These are phyloP conservation scores for Rhizoclosmatium globosum DNA, from an alignment of 192 early-diverging fungal species.

Conservation along the genomic window DNA sequence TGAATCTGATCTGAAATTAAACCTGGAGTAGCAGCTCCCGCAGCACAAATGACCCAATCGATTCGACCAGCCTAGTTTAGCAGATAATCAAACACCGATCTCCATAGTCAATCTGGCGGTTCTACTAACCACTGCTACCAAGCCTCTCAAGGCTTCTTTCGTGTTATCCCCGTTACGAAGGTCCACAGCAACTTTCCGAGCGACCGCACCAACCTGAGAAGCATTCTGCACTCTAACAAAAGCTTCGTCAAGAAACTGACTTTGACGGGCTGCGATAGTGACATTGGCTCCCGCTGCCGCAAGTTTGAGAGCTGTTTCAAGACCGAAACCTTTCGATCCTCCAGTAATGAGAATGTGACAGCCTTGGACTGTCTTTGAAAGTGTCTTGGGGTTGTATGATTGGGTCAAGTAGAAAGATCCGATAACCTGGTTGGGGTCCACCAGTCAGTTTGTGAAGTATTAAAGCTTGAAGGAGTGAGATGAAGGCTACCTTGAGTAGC, in stretches of 20 bases:
- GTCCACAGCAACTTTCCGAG: background rate
- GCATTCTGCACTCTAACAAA: background rate
- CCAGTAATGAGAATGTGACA: constrained; percentile 55
- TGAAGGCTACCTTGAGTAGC: constrained; percentile 32
- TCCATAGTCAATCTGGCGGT: background rate
- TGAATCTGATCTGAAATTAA: constrained; percentile 13
- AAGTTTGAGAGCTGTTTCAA: constrained; percentile 41
- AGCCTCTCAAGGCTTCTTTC: background rate
- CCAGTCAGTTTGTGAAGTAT: background rate
- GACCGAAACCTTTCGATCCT: constrained; percentile 49
- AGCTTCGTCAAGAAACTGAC: constrained; percentile 20
- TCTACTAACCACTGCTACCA: background rate
- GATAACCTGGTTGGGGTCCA: background rate
- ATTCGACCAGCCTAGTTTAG: background rate
- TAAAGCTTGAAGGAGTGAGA: background rate
- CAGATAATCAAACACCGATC: too few relatives aligned
- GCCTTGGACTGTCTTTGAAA: background rate
- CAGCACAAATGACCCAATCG: constrained; percentile 25
- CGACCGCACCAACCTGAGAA: background rate
- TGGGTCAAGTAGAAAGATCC: background rate
- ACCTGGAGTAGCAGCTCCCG: constrained; percentile 14
- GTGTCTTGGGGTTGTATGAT: background rate
- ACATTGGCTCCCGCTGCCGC: constrained; percentile 50
- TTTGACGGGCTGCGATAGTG: constrained; percentile 50
- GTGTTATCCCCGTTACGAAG: background rate